A percentile compares a stretch with the other conserved stretches of the same genome.
phyloP scores from a whole-genome alignment of 2,329 filamentous ascomycete species.

The Elsinoe ampelina region DNA sequence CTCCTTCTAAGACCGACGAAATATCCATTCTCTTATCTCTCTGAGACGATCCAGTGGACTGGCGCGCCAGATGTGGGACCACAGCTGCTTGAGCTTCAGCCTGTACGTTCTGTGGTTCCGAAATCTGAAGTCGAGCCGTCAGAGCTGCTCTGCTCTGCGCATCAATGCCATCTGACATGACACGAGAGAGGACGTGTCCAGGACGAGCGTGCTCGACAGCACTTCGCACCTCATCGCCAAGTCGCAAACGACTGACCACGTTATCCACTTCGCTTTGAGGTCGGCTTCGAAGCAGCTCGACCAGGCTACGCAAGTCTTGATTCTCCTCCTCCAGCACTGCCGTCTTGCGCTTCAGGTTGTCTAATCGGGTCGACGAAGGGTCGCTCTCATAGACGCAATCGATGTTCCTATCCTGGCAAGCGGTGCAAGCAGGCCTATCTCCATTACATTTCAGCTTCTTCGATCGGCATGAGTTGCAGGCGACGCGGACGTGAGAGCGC shows the following conservation, averaged over 20 bases:
- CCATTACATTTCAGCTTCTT: constrained; percentile 4
- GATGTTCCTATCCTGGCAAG: not conserved
- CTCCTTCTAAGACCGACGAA: not conserved
- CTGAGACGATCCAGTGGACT: not conserved
- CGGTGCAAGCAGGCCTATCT: not conserved
- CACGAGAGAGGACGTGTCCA: not conserved
- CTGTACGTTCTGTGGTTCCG: not conserved
- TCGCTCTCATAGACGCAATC: constrained; percentile 18
- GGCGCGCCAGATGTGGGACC: not conserved
- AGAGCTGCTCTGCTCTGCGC: not conserved
- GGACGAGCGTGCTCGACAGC: not conserved
- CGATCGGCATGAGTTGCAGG: constrained; percentile 4
- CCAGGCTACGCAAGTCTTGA: not conserved
- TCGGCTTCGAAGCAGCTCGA: not conserved
- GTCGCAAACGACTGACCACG: not conserved
- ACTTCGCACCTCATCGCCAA: not conserved
- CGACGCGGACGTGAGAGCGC: constrained; percentile 5
- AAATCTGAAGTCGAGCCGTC: not conserved
- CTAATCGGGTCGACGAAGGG: constrained; percentile 17
- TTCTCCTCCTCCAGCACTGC: constrained; percentile 17
- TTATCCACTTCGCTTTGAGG: not conserved
- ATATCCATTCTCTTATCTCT: not conserved
- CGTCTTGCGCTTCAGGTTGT: constrained; percentile 18
- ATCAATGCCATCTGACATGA: not conserved
- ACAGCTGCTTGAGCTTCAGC: not conserved